Conservation (phyloP, 139 green algal species). For the Mesostigma viride region DNA sequence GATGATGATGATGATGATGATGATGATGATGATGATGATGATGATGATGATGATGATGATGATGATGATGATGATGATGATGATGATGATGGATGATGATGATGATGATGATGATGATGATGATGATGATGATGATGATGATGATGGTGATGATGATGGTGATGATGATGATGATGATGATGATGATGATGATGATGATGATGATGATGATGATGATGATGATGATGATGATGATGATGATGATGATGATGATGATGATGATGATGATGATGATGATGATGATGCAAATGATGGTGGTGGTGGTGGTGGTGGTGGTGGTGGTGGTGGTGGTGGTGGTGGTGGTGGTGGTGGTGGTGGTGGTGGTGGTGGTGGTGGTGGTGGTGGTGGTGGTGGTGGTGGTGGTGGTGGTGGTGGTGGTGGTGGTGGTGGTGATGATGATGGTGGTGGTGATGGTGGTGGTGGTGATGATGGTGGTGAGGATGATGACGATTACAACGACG, state of each 20-base stretch:
- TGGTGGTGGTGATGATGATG: too few species aligned
- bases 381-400: too few species aligned
- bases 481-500: too few species aligned
- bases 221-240: conserved; percentile 20
- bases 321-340: too few species aligned
- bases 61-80: not conserved
- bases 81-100: too few species aligned
- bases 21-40: conserved; percentile 8
- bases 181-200: conserved; percentile 15
- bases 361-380: too few species aligned
- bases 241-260: conserved; percentile 19
- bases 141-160: not conserved
- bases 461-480: too few species aligned
- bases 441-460: too few species aligned
- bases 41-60: not conserved
- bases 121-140: conserved; percentile 6
- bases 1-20: too few species aligned
- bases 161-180: not conserved
- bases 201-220: conserved; percentile 25
- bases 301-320: not conserved
- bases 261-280: conserved; percentile 14
- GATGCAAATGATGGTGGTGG: too few species aligned
- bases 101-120: conserved; percentile 4
- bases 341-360: too few species aligned
- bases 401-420: too few species aligned